Base-by-base conservation (phyloP, 768 basidiomycete genomes). In the Leccinum aurantiacum region DNA sequence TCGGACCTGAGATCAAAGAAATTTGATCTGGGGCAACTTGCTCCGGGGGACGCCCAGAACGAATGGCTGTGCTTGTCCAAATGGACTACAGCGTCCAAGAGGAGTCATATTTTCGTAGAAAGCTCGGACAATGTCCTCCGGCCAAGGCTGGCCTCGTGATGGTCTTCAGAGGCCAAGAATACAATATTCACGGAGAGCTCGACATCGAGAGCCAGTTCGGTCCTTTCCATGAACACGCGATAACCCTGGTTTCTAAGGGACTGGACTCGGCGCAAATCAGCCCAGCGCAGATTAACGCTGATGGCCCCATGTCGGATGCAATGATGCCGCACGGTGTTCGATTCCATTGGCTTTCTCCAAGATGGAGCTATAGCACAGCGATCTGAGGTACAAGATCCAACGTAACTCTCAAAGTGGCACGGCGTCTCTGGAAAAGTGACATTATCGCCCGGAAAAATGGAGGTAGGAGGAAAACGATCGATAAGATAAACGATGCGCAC, bases 181-280 rank as follows among this genome's bases (percentile, higher is more conserved):
- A 92, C 62, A 77, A 79, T 62, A 82, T 91, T 50, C 77, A 86
- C 51, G 79, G 87, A 61, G 88, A 92, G 66, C 80, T 91, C 10
- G 84, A 87, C n/a, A 76, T 93, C 59, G 88, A 81, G 7, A 83
- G 84, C 15, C 76, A 92, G 67, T 90, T 81, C 57, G 90, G 90
- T 5, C 88, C 83, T 51, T 80, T 91, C 50, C 91, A 94, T 73
- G 90, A 87, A 69, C 91, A 95, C 67, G 88, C 91, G 3, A 91
- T 89, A 3, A 91, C 90, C 10, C 88, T 88, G 1, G 79, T 93
- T 52, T 89, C 92, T 2, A 76, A 75, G 60, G 82, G 84, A 67
- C 84, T 17, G 91, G 90, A 15, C 78, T 91, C 4, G 86, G 5
- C 29, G 14, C 29, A 52, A 31, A 7, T 56, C 27, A 15, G 15